phyloP scores from a whole-genome alignment of 768 basidiomycete species.

The Suillus bovinus region DNA sequence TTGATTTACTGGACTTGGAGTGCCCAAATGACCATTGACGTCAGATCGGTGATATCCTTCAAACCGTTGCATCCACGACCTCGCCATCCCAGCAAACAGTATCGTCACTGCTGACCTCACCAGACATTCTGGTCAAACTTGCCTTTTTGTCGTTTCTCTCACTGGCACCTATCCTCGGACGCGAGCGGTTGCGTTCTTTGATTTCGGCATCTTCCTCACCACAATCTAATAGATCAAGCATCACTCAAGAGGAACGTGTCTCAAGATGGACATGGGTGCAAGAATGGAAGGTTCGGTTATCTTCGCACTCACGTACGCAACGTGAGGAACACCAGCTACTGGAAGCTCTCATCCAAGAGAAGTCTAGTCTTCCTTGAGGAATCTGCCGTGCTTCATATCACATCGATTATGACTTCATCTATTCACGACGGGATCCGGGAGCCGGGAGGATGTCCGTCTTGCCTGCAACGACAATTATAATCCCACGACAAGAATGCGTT shows the following conservation, averaged over 20 bases:
- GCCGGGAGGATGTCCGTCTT: neutral
- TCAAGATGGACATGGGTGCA: constrained; percentile 65
- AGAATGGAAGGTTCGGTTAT: constrained; percentile 64
- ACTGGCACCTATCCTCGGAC: constrained; percentile 82
- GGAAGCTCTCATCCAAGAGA: constrained; percentile 57
- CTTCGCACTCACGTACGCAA: constrained; percentile 51
- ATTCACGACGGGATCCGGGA: constrained; percentile 9
- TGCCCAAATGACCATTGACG: constrained; percentile 11
- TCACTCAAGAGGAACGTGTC: constrained; percentile 36
- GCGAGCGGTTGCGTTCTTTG: constrained; percentile 62
- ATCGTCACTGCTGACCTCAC: constrained; percentile 82
- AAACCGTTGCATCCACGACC: constrained; percentile 75
- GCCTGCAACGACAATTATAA: constrained; percentile 9
- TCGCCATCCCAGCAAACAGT: constrained; percentile 74
- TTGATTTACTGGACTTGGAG: constrained; percentile 14
- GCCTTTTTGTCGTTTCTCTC: constrained; percentile 81
- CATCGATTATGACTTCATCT: constrained; percentile 12
- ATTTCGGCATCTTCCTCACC: constrained; percentile 38
- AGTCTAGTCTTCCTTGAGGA: constrained; percentile 34
- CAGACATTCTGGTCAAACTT: constrained; percentile 81
- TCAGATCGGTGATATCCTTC: constrained; percentile 85
- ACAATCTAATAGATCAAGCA: constrained; percentile 19
- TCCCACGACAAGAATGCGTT: constrained; percentile 9
- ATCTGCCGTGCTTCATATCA: constrained; percentile 6
- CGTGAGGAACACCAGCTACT: constrained; percentile 46